phyloP scores from a whole-genome alignment of 2,329 filamentous ascomycete genomes.

The Pleochaeta shiraiana region DNA sequence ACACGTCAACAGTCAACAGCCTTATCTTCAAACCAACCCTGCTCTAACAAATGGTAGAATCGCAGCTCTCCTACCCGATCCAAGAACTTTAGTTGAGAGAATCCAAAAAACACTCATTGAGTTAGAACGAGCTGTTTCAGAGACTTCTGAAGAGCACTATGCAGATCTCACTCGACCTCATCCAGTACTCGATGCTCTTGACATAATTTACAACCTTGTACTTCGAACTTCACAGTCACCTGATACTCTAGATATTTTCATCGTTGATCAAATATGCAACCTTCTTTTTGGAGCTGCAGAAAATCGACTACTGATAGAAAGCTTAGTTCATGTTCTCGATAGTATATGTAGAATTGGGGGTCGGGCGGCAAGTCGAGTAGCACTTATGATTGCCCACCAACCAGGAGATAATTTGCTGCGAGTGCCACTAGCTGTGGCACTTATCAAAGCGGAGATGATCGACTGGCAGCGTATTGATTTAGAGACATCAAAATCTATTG shows the following conservation, averaged over 20 bases:
- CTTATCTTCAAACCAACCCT: constrained; percentile 32
- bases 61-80: constrained; percentile 25
- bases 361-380: constrained; percentile 30
- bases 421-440: constrained; percentile 32
- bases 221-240: constrained; percentile 40
- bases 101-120: constrained; percentile 36
- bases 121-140: constrained; percentile 30
- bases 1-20: constrained; percentile 28
- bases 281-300: constrained; percentile 29
- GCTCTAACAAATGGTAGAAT: constrained; percentile 29
- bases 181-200: constrained; percentile 37
- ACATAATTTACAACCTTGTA: constrained; percentile 37
- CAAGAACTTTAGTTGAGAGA: constrained; percentile 29
- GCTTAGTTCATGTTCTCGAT: constrained; percentile 38
- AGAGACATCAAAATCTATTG: constrained; percentile 50
- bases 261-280: constrained; percentile 35
- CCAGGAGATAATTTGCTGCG: constrained; percentile 32
- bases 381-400: constrained; percentile 33
- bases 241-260: constrained; percentile 35
- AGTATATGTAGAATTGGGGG: constrained; percentile 35
- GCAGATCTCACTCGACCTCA: constrained; percentile 34
- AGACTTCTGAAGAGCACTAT: constrained; percentile 36
- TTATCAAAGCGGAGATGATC: constrained; percentile 36
- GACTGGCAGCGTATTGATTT: constrained; percentile 45
- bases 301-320: constrained; percentile 36